Evolutionary conservation across 371 early-diverging fungal genomes (phyloP).

Genomic region (Parasitella parasitica): DNA sequence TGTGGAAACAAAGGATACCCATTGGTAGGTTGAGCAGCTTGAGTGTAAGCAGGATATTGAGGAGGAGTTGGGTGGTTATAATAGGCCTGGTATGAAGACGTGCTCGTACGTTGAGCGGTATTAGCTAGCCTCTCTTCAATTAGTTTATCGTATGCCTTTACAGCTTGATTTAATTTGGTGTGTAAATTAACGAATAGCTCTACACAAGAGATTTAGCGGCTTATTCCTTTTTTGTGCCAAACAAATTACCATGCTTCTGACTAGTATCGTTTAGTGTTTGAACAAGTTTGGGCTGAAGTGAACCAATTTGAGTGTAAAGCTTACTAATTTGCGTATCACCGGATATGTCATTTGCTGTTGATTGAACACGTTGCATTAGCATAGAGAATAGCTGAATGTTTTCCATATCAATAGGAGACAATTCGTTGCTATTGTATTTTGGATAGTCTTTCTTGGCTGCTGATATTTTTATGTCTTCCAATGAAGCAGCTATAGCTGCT

Average conservation of each 20-base stretch:
- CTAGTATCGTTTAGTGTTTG: slow-evolving; percentile 65
- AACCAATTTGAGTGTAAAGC: slow-evolving; percentile 68
- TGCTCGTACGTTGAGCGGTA: slow-evolving; percentile 21
- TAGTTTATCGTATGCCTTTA: slow-evolving; percentile 79
- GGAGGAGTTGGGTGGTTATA: not conserved
- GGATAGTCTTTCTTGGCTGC: not conserved
- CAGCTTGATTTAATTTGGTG: slow-evolving; percentile 72
- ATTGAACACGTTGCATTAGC: slow-evolving; percentile 62
- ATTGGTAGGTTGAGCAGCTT: not conserved
- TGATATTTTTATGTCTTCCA: slow-evolving; percentile 60
- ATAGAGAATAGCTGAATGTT: slow-evolving; percentile 70
- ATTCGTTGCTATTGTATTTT: slow-evolving; percentile 20
- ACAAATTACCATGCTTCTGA: slow-evolving; percentile 46
- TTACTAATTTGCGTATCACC: slow-evolving; percentile 64
- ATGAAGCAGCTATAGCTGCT: slow-evolving; percentile 91
- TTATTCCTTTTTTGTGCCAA: too few relatives aligned
- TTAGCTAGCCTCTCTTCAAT: slow-evolving; percentile 64
- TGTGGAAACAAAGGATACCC: not conserved
- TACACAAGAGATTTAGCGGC: slow-evolving; percentile 18
- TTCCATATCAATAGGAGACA: slow-evolving; percentile 66
- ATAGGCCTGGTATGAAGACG: not conserved
- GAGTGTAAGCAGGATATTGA: not conserved
- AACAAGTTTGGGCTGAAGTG: slow-evolving; percentile 69
- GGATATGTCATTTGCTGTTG: slow-evolving; percentile 49
- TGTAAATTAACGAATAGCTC: slow-evolving; percentile 59